Evolutionary conservation across 306 rosid genomes (phyloP).

Genomic region (Astragalus membranaceus): DNA sequence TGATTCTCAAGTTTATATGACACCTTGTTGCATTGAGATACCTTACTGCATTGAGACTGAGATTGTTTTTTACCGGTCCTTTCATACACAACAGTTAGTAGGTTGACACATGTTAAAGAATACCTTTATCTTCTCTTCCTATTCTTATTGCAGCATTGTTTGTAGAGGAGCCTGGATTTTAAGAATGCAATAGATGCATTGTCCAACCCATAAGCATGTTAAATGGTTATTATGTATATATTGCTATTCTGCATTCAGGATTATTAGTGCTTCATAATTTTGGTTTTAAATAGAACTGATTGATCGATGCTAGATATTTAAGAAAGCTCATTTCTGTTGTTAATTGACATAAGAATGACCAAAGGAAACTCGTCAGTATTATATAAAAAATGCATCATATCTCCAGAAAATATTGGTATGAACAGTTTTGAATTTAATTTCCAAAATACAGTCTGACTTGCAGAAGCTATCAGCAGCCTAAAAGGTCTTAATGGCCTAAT

Average conservation of each 20-base stretch:
- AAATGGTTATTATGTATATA: not conserved
- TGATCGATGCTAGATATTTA: not conserved
- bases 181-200: not conserved
- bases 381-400: not conserved
- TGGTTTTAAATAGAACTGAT: not conserved
- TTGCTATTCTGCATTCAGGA: not conserved
- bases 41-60: not conserved
- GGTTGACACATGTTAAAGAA: not conserved
- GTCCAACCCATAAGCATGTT: not conserved
- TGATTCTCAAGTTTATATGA: conserved; percentile 3
- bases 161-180: not conserved
- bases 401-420: not conserved
- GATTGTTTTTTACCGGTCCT: not conserved
- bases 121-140: not conserved
- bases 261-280: not conserved
- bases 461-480: conserved; percentile 8
- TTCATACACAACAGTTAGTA: not conserved
- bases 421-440: not conserved
- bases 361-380: not conserved
- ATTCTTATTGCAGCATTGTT: not conserved
- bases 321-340: not conserved
- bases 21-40: not conserved
- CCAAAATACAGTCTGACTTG: not conserved
- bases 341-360: not conserved
- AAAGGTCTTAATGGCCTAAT: not conserved